Conservation (phyloP, 768 basidiomycete species). For the Mycena filopes region DNA sequence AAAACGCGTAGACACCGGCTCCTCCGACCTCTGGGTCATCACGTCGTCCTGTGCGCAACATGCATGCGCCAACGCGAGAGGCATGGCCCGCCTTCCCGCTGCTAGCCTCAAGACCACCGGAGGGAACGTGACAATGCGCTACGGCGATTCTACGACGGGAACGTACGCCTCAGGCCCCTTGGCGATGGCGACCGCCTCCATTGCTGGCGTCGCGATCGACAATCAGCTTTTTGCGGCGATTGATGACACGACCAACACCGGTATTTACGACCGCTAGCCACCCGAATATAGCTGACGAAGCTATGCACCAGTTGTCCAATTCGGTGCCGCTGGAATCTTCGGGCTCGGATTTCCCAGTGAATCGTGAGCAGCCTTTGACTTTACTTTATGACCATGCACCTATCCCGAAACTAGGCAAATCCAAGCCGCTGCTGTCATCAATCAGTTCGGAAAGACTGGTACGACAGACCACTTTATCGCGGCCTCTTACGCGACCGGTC, state of each 20-base stretch:
- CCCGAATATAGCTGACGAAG: not conserved
- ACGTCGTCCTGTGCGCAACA: slow-evolving; percentile 58
- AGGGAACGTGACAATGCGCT: slow-evolving; percentile 53
- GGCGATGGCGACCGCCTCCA: slow-evolving; percentile 60
- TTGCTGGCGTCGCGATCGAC: slow-evolving; percentile 62
- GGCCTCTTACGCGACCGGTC: slow-evolving; percentile 51
- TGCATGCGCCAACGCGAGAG: slow-evolving; percentile 48
- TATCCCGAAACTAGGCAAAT: slow-evolving; percentile 46
- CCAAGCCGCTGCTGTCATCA: slow-evolving; percentile 44
- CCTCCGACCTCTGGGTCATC: slow-evolving; percentile 76
- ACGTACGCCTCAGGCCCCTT: slow-evolving; percentile 69
- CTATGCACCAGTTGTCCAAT: slow-evolving; percentile 59
- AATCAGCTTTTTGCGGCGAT: slow-evolving; percentile 68
- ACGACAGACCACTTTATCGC: slow-evolving; percentile 50
- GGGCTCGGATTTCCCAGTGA: slow-evolving; percentile 76
- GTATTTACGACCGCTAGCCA: not conserved
- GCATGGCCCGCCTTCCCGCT: slow-evolving; percentile 55
- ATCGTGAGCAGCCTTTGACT: slow-evolving; percentile 52
- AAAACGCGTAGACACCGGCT: slow-evolving; percentile 68
- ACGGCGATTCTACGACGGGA: slow-evolving; percentile 76
- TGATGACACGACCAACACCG: slow-evolving; percentile 63
- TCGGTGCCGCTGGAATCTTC: slow-evolving; percentile 69
- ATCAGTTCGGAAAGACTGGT: slow-evolving; percentile 34
- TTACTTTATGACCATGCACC: not conserved
- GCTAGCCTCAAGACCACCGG: slow-evolving; percentile 50